These are phyloP conservation scores for Aspergillus sp. DNA, from an alignment of 2,329 filamentous ascomycete species.

Conservation along the genomic window DNA sequence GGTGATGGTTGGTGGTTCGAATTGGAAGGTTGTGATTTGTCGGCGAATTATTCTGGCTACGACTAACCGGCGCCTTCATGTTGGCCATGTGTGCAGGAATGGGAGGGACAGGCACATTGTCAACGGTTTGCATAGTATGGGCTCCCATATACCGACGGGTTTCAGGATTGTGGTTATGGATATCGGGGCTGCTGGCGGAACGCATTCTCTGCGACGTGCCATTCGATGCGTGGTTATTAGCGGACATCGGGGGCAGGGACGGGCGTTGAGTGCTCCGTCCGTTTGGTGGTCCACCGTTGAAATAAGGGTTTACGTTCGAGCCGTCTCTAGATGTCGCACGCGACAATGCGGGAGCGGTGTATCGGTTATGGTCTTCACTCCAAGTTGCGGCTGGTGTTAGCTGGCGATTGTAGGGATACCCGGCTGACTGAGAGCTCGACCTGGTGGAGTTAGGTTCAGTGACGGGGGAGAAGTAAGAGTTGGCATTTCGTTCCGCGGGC, in stretches of 20 bases:
- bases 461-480: slow-evolving; percentile 92
- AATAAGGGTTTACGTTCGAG: slow-evolving; percentile 63
- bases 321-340: slow-evolving; percentile 78
- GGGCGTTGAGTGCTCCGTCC: slow-evolving; percentile 63
- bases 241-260: slow-evolving; percentile 71
- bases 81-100: slow-evolving; percentile 70
- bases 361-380: slow-evolving; percentile 74
- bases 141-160: slow-evolving; percentile 52
- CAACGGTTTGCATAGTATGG: slow-evolving; percentile 54
- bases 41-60: slow-evolving; percentile 81
- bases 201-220: slow-evolving; percentile 67
- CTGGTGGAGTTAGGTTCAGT: slow-evolving; percentile 65
- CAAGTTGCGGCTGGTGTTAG: slow-evolving; percentile 66
- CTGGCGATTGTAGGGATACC: slow-evolving; percentile 79
- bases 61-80: slow-evolving; percentile 61
- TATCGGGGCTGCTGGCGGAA: slow-evolving; percentile 94
- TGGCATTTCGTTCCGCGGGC: slow-evolving; percentile 62
- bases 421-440: slow-evolving; percentile 56
- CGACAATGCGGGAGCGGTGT: slow-evolving; percentile 84
- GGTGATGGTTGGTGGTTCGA: slow-evolving; percentile 62
- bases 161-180: slow-evolving; percentile 65
- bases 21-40: slow-evolving; percentile 63
- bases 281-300: slow-evolving; percentile 59
- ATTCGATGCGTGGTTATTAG: slow-evolving; percentile 53
- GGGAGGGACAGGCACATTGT: slow-evolving; percentile 69